Conservation (phyloP, 2,329 filamentous ascomycete genomes). For the Lachnellula cervina region DNA sequence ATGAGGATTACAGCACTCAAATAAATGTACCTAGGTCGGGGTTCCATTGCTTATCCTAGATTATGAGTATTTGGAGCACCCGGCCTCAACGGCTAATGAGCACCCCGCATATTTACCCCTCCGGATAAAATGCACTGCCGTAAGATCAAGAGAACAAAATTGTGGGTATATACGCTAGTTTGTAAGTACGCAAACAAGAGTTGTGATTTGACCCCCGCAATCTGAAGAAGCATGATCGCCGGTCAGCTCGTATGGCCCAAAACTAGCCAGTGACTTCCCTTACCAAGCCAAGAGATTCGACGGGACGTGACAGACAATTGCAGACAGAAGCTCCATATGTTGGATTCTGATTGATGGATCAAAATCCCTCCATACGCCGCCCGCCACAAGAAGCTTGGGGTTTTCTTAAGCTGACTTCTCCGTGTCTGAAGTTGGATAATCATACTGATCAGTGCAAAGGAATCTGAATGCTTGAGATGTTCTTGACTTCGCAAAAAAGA, state of each 20-base stretch:
- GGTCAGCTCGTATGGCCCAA: constrained; percentile 1
- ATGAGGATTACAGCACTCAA: neutral
- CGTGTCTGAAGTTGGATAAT: too few relatives aligned
- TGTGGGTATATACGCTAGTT: neutral
- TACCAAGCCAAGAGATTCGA: neutral
- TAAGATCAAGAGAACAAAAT: neutral
- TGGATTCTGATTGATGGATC: neutral
- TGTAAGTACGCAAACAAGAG: neutral
- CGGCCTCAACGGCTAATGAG: neutral
- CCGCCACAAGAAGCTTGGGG: neutral
- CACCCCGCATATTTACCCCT: neutral
- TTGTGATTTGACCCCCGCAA: neutral
- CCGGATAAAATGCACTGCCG: neutral
- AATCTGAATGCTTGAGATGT: neutral
- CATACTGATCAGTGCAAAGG: neutral
- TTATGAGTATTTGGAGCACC: constrained; percentile 1
- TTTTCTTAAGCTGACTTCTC: neutral
- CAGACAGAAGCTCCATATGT: neutral
- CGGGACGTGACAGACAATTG: neutral
- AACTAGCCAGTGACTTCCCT: neutral
- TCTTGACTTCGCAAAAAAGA: too few relatives aligned
- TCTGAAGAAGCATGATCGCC: neutral
- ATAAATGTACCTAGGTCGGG: neutral
- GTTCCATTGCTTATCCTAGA: neutral
- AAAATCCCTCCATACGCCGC: neutral